A percentile compares a stretch with the other conserved stretches of the same genome.
phyloP scores from a whole-genome alignment of 2,329 filamentous ascomycete species.

The Clonostachys byssicola region DNA sequence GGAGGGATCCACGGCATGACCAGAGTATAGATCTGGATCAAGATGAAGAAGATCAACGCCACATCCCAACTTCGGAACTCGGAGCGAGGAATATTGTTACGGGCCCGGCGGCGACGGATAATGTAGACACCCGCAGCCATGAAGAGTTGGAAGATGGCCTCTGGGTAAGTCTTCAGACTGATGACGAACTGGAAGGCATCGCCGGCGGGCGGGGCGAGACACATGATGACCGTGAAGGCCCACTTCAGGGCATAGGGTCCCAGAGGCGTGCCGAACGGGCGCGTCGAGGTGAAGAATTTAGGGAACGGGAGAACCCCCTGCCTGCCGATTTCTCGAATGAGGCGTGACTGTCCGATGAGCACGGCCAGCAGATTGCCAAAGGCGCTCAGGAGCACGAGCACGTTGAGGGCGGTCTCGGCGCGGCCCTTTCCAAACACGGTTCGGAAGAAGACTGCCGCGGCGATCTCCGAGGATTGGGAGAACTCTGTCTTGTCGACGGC shows the following conservation, averaged over 20 bases:
- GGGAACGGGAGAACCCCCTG: slow-evolving; percentile 60
- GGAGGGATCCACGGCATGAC: slow-evolving; percentile 73
- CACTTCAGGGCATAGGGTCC: slow-evolving; percentile 57
- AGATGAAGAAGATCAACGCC: slow-evolving; percentile 53
- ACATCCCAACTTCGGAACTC: slow-evolving; percentile 57
- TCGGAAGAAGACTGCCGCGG: slow-evolving; percentile 55
- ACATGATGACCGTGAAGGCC: slow-evolving; percentile 54
- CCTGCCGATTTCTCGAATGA: slow-evolving; percentile 56
- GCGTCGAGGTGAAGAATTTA: slow-evolving; percentile 57
- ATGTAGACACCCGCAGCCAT: slow-evolving; percentile 54
- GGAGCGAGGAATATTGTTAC: slow-evolving; percentile 38
- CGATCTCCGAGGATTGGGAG: slow-evolving; percentile 44
- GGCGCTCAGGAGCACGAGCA: slow-evolving; percentile 50
- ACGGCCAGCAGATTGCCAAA: slow-evolving; percentile 57
- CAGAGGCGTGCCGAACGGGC: slow-evolving; percentile 58
- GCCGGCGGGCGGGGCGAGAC: slow-evolving; percentile 54
- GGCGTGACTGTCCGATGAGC: slow-evolving; percentile 47
- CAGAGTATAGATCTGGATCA: slow-evolving; percentile 57
- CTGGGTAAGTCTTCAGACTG: slow-evolving; percentile 54
- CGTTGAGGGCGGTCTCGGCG: slow-evolving; percentile 49
- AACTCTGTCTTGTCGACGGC: slow-evolving; percentile 52
- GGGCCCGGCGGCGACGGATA: slow-evolving; percentile 48
- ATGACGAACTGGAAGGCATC: slow-evolving; percentile 64
- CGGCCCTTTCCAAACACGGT: slow-evolving; percentile 47
- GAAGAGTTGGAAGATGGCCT: slow-evolving; percentile 50